A percentile compares a stretch with the other conserved stretches of the same genome.
Evolutionary conservation across 2,329 filamentous ascomycete genomes (phyloP).

Genomic region (Nothopassalora personata): DNA sequence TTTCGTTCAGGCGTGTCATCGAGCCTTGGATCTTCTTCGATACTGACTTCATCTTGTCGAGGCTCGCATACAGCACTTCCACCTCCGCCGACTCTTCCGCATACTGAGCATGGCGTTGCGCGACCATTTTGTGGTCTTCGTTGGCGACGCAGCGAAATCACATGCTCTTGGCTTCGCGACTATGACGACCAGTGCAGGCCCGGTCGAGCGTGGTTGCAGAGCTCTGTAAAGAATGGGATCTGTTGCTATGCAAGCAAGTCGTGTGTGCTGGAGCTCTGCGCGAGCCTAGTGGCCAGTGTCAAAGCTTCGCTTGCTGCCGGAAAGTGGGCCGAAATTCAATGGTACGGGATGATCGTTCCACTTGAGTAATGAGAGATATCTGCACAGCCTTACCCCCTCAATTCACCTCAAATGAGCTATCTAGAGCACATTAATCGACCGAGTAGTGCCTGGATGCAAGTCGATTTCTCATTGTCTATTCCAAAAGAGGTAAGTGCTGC

Average conservation of each 20-base stretch:
- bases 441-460: too few species aligned
- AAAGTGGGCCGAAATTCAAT: not conserved
- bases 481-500: slow-evolving; percentile 2
- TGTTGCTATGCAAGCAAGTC: not conserved
- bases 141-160: not conserved
- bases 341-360: too few species aligned
- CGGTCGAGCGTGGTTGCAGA: too few species aligned
- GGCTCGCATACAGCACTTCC: slow-evolving; percentile 60
- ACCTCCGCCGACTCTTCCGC: slow-evolving; percentile 64
- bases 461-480: not conserved
- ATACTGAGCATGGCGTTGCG: slow-evolving; percentile 52
- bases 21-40: slow-evolving; percentile 95
- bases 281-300: too few species aligned
- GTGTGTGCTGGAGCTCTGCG: not conserved
- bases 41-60: slow-evolving; percentile 87
- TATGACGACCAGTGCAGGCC: not conserved
- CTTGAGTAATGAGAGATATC: too few species aligned
- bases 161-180: not conserved
- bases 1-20: slow-evolving; percentile 74
- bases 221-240: not conserved
- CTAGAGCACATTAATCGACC: too few species aligned
- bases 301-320: too few species aligned
- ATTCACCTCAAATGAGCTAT: not conserved
- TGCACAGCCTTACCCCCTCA: not conserved
- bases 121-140: slow-evolving; percentile 44